These are phyloP conservation scores for Debaryomyces nepalensis DNA, from an alignment of 1,139 yeast species.

Conservation along the genomic window DNA sequence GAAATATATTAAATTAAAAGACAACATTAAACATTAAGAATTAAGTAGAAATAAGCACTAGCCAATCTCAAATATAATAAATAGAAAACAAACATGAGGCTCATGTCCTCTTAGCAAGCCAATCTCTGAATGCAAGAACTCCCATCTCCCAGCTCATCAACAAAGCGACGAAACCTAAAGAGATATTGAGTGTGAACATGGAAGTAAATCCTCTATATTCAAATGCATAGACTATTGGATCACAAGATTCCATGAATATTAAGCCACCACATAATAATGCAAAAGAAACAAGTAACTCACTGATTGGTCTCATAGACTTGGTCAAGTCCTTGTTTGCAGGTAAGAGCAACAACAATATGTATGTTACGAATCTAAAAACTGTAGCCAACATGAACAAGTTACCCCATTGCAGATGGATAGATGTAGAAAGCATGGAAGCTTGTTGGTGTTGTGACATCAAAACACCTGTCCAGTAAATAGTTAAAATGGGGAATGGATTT, in stretches of 20 bases:
- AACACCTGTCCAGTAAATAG: conserved; percentile 96
- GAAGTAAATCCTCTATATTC: conserved; percentile 85
- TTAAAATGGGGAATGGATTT: conserved; percentile 91
- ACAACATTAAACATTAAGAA: conserved; percentile 1
- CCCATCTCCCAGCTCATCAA: conserved; percentile 92
- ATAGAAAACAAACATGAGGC: conserved; percentile 6
- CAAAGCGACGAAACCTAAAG: conserved; percentile 76
- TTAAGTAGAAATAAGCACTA: background rate
- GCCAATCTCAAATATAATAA: background rate
- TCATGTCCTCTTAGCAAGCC: conserved; percentile 34
- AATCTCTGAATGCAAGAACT: conserved; percentile 66
- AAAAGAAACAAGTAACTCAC: conserved; percentile 80
- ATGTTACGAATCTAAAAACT: conserved; percentile 72
- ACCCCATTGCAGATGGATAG: conserved; percentile 93
- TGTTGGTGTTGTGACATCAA: conserved; percentile 95
- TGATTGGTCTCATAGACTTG: conserved; percentile 66
- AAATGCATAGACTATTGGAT: conserved; percentile 79
- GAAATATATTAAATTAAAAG: background rate
- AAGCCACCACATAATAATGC: conserved; percentile 85
- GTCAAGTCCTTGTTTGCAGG: conserved; percentile 47
- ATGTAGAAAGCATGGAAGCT: conserved; percentile 75
- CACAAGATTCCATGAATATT: conserved; percentile 90
- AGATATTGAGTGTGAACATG: conserved; percentile 88
- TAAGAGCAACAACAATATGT: conserved; percentile 56
- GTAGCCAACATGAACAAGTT: conserved; percentile 77